phyloP scores from a whole-genome alignment of 345 rosid species.

The Ricinus communis region DNA sequence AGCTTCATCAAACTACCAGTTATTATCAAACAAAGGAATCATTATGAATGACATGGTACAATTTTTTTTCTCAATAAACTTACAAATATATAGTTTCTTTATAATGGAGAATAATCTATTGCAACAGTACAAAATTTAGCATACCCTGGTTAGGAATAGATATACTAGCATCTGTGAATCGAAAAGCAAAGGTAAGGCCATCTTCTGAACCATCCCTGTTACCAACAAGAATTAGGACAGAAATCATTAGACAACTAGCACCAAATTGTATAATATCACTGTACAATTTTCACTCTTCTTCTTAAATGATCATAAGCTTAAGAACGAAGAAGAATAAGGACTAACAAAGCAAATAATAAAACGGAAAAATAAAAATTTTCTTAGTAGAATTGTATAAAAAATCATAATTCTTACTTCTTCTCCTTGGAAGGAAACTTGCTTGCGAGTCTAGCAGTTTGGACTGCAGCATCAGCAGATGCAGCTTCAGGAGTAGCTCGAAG shows the following conservation, averaged over 20 bases:
- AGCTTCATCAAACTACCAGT: neutral
- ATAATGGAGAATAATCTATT: constrained; percentile 8
- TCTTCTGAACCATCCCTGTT: constrained; percentile 88
- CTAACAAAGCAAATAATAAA: neutral
- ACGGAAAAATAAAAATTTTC: neutral
- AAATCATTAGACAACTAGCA: constrained; percentile 17
- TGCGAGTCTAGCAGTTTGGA: constrained; percentile 94
- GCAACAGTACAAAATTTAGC: constrained; percentile 21
- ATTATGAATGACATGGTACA: neutral
- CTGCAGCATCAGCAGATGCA: constrained; percentile 95
- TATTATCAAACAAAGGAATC: neutral
- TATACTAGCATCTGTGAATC: constrained; percentile 81
- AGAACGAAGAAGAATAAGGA: neutral
- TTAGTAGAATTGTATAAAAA: neutral
- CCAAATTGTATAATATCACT: too few relatives aligned
- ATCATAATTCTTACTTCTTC: constrained; percentile 50
- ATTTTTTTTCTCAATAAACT: neutral
- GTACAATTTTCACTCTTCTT: neutral
- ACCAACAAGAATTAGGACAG: constrained; percentile 31
- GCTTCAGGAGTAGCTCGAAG: constrained; percentile 99
- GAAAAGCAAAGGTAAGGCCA: constrained; percentile 88
- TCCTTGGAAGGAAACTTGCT: constrained; percentile 73
- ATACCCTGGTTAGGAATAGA: constrained; percentile 91
- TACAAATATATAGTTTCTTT: neutral
- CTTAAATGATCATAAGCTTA: neutral